These are phyloP conservation scores for Fusarium bulbicola DNA, from an alignment of 2,329 filamentous ascomycete species.

Conservation along the genomic window DNA sequence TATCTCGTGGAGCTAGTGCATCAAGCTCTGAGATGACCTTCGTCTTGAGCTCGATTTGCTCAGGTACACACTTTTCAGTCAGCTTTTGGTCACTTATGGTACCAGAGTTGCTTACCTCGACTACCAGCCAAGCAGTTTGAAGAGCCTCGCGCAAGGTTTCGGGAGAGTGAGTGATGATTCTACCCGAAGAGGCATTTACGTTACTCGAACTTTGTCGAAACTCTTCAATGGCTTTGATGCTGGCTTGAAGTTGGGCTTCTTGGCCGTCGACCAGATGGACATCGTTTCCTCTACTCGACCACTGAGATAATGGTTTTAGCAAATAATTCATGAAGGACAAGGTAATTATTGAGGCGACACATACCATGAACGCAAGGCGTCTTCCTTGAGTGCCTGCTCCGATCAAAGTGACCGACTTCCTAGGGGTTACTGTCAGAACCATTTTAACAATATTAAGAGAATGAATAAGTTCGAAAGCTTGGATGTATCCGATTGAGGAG, in stretches of 20 bases:
- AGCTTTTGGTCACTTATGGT: neutral
- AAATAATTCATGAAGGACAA: neutral
- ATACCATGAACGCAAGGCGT: constrained; percentile 46
- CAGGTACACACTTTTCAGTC: constrained; percentile 53
- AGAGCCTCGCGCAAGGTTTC: constrained; percentile 31
- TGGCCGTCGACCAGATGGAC: constrained; percentile 44
- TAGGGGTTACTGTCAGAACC: constrained; percentile 19
- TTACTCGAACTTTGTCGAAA: constrained; percentile 25
- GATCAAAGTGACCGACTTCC: constrained; percentile 38
- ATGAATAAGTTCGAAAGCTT: neutral
- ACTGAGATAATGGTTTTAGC: constrained; percentile 23
- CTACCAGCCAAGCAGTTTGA: constrained; percentile 39
- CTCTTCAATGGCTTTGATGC: constrained; percentile 38
- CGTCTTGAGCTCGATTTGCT: constrained; percentile 53
- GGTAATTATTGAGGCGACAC: neutral
- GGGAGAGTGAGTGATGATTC: constrained; percentile 34
- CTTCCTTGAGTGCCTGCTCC: constrained; percentile 46
- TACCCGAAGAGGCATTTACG: constrained; percentile 22
- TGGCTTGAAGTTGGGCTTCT: constrained; percentile 39
- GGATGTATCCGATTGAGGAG: neutral
- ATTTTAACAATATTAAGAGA: neutral
- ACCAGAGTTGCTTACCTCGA: constrained; percentile 34
- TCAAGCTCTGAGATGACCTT: constrained; percentile 52
- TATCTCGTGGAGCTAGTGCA: constrained; percentile 44
- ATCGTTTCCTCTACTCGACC: constrained; percentile 44